Percentiles rank a stretch among this genome's conserved stretches.
phyloP scores from a whole-genome alignment of 176 grass and related monocot species.

The Musa itinerans region DNA sequence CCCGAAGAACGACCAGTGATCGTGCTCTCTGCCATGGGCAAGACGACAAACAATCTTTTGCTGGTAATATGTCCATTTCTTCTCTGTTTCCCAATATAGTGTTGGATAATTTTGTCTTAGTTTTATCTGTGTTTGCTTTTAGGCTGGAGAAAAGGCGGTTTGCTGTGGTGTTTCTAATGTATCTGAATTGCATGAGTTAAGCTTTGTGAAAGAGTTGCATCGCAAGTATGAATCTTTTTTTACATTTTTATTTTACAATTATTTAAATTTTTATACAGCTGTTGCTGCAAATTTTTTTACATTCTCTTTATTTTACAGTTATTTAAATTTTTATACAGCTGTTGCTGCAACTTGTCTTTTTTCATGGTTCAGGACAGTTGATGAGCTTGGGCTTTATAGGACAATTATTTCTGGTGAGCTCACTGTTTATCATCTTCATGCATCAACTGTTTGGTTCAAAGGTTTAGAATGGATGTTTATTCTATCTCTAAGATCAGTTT shows the following conservation, averaged over 20 bases:
- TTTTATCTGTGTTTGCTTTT: background rate
- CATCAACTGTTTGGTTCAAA: background rate
- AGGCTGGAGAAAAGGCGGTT: constrained; percentile 91
- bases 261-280: constrained; percentile 2
- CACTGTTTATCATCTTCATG: background rate
- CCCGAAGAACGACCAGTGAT: constrained; percentile 80
- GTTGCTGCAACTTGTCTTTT: background rate
- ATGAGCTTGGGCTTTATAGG: constrained; percentile 61
- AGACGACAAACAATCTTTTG: constrained; percentile 78
- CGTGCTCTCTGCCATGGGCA: constrained; percentile 95
- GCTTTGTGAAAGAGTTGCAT: constrained; percentile 58
- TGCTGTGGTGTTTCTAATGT: constrained; percentile 54
- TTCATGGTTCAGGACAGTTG: constrained; percentile 42
- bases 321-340: constrained; percentile 2
- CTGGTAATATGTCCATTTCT: constrained; percentile 28
- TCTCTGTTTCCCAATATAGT: background rate
- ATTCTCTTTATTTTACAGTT: constrained; percentile 3
- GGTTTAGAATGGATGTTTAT: background rate
- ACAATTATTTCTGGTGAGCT: constrained; percentile 46
- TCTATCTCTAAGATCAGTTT: background rate
- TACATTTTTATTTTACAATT: constrained; percentile 3
- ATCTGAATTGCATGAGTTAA: constrained; percentile 64
- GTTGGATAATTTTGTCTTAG: background rate
- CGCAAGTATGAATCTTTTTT: constrained; percentile 37
- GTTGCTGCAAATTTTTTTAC: background rate